Base-by-base conservation (phyloP, 1,284 basidiomycete genomes). In the Trichosporon inkin region DNA sequence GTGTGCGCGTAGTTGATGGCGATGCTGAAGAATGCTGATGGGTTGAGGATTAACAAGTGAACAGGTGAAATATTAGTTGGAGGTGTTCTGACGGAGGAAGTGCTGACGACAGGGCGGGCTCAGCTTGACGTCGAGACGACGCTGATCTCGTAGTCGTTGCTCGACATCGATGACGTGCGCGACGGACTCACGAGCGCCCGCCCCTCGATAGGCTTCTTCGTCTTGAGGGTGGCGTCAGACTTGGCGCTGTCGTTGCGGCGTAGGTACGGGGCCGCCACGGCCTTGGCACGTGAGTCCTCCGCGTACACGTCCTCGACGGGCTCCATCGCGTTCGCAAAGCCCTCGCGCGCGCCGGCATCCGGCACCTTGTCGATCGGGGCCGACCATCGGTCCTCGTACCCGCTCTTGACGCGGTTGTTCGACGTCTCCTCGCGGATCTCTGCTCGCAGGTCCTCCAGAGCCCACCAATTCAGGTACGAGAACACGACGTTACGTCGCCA, bases 391-490 rank as follows among this genome's bases (percentile, higher is more conserved):
- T 70, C 60, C 22, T 62, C 57, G 47, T 78, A 77, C 22, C 77
- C 77, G 14, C 71, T 71, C 58, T 79, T 79, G 62, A 77, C 66
- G 5, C 77, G 65, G 61, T 75, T 76, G 54, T 78, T 79, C 32
- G 71, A 74, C 11, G 73, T 69, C 38, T 66, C 68, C 61, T 79
- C 76, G 19, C 77, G 76, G 40, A 79, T 79, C 65, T 79, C 77
- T 11, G 77, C 77, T 13, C 73, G 66, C 34, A 79, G 64, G 64
- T 79, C 77, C 51, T 77, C 73, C 13, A 77, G 47, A 5, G 61
- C 62, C 73, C 75, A 79, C 75, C 76, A 78, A 54, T 76, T 76
- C 36, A 74, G 54, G 5, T 49, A 37, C n/a, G 70, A 69, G 64
- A 73, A 76, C 0, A 75, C 70, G 11, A 77, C 66, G 34, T 71